Percentiles rank a stretch among this genome's conserved stretches.
phyloP scores from a whole-genome alignment of 306 rosid species.

The Fragaria vesca region DNA sequence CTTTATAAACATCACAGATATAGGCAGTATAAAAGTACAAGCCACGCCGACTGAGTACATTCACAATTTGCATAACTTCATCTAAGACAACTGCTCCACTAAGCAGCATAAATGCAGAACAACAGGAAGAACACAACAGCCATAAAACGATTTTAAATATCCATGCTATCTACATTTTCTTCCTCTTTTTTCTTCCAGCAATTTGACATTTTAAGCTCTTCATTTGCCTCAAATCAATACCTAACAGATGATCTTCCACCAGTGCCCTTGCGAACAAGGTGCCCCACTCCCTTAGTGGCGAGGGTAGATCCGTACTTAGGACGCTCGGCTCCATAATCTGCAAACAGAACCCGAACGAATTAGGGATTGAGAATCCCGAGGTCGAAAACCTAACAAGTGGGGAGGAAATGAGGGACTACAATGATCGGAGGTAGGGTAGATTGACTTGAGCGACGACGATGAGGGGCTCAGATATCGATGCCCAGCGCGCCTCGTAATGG shows the following conservation, averaged over 20 bases:
- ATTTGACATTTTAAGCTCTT: not conserved
- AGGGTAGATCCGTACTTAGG: slow-evolving; percentile 64
- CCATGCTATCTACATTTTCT: too few species aligned
- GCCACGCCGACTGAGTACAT: too few species aligned
- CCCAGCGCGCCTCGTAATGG: slow-evolving; percentile 65
- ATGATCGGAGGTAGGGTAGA: slow-evolving; percentile 61
- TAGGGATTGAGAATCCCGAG: not conserved
- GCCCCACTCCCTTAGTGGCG: slow-evolving; percentile 78
- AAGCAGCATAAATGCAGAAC: too few species aligned
- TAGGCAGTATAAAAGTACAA: too few species aligned
- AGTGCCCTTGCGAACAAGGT: slow-evolving; percentile 94
- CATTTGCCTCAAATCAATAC: slow-evolving; percentile 31
- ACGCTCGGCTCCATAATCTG: slow-evolving; percentile 67
- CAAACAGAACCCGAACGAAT: slow-evolving; percentile 14
- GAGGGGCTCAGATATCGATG: slow-evolving; percentile 52
- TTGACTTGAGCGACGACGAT: slow-evolving; percentile 43
- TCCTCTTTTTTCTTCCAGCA: not conserved
- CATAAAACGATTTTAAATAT: too few species aligned
- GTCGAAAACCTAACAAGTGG: slow-evolving; percentile 13
- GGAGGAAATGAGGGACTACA: slow-evolving; percentile 33
- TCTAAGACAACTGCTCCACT: too few species aligned
- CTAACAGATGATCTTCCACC: slow-evolving; percentile 99
- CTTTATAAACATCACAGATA: not conserved
- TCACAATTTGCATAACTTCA: too few species aligned
- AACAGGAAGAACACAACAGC: too few species aligned